Conservation (phyloP, 75 land plant genomes). For the Picea glauca region DNA sequence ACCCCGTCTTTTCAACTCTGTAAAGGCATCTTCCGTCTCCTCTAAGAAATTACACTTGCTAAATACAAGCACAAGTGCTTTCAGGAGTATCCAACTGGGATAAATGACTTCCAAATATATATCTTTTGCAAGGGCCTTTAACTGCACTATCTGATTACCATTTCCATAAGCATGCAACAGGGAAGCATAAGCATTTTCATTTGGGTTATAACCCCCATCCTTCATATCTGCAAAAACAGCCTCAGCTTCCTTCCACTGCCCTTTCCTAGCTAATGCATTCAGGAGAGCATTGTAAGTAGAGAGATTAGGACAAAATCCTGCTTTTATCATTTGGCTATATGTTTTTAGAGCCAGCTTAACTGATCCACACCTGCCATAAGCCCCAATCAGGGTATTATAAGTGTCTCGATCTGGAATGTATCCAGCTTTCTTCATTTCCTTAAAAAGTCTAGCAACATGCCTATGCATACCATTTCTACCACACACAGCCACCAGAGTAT, state of each 20-base stretch:
- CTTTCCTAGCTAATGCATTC: conserved; percentile 77
- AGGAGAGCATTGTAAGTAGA: conserved; percentile 78
- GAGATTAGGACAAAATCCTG: conserved; percentile 63
- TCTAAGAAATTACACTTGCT: conserved; percentile 62
- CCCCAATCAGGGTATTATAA: conserved; percentile 81
- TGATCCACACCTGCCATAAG: conserved; percentile 91
- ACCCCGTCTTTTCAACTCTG: conserved; percentile 44
- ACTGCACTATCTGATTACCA: conserved; percentile 46
- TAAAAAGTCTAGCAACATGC: conserved; percentile 54
- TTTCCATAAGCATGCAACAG: conserved; percentile 78
- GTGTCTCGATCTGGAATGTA: conserved; percentile 77
- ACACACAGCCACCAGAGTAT: conserved; percentile 67
- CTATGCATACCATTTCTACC: conserved; percentile 57
- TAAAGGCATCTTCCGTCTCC: conserved; percentile 75
- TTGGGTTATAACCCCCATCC: conserved; percentile 63
- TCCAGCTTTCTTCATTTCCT: conserved; percentile 78
- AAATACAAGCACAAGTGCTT: conserved; percentile 57
- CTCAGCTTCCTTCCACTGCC: conserved; percentile 73
- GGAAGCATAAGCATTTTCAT: conserved; percentile 70
- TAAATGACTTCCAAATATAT: conserved; percentile 51
- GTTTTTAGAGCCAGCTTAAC: conserved; percentile 44
- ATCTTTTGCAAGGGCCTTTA: conserved; percentile 46
- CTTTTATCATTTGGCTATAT: conserved; percentile 68
- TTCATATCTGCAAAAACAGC: conserved; percentile 62
- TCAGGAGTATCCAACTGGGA: conserved; percentile 56